Evolutionary conservation across 1,139 yeast genomes (phyloP).

Genomic region (Lodderomyces elongisporus): DNA sequence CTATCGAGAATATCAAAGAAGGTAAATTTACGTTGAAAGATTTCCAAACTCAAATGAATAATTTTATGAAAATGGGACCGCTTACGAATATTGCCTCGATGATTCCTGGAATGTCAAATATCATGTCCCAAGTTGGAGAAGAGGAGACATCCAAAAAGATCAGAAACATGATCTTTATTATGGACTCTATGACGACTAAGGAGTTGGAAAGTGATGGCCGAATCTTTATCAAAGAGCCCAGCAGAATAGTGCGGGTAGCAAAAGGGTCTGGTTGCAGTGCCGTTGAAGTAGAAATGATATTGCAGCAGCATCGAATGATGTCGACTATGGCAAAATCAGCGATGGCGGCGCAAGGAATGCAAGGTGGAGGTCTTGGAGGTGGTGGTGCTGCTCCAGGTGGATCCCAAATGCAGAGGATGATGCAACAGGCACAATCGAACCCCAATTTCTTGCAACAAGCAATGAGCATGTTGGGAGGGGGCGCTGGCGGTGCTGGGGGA

Average conservation of each 20-base stretch:
- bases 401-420: constrained; percentile 40
- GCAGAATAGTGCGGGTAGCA: constrained; percentile 85
- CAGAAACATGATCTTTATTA: constrained; percentile 83
- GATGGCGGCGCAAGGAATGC: constrained; percentile 49
- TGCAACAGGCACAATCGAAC: constrained; percentile 46
- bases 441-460: constrained; percentile 56
- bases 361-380: constrained; percentile 22
- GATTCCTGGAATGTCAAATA: constrained; percentile 89
- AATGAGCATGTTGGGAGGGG: constrained; percentile 50
- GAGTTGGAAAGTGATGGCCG: constrained; percentile 91
- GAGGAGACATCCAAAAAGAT: constrained; percentile 80
- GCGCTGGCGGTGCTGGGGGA: constrained; percentile 46
- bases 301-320: constrained; percentile 92
- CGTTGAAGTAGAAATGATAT: constrained; percentile 88
- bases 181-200: constrained; percentile 94
- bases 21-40: constrained; percentile 92
- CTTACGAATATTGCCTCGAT: constrained; percentile 86
- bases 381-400: constrained; percentile 22
- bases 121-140: constrained; percentile 85
- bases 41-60: constrained; percentile 92
- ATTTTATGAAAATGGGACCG: constrained; percentile 95
- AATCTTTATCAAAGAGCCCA: constrained; percentile 74
- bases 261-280: constrained; percentile 95
- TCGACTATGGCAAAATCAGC: constrained; percentile 84
- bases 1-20: constrained; percentile 88